Percentiles rank a stretch among this genome's conserved stretches.
These are phyloP conservation scores for Fonsecaea nubica DNA, from an alignment of 2,329 filamentous ascomycete species.

Conservation along the genomic window DNA sequence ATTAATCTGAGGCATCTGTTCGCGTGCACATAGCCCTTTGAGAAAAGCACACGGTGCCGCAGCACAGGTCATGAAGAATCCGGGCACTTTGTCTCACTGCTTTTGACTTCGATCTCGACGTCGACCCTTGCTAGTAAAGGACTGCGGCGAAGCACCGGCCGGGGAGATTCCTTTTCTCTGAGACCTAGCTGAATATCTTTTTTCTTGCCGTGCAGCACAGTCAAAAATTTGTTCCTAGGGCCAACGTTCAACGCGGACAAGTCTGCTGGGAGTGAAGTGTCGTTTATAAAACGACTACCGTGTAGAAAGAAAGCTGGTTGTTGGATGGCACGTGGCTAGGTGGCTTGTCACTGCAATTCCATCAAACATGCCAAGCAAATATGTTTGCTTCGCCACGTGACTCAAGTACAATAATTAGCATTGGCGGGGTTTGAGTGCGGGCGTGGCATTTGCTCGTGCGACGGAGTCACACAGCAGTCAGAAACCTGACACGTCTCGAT, in stretches of 20 bases:
- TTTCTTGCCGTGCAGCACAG: neutral
- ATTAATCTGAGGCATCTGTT: neutral
- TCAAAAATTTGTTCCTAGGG: neutral
- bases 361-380: constrained; percentile 8
- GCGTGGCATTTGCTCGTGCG: constrained; percentile 14
- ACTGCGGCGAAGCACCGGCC: neutral
- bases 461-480: constrained; percentile 11
- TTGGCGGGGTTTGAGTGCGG: constrained; percentile 13
- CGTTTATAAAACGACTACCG: neutral
- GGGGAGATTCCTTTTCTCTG: neutral
- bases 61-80: neutral
- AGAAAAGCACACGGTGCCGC: neutral
- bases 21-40: constrained; percentile 13
- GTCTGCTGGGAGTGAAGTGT: neutral
- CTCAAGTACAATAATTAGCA: neutral
- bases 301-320: neutral
- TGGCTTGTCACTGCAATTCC: neutral
- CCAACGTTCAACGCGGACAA: neutral
- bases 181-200: neutral
- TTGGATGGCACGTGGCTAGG: neutral
- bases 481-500: constrained; percentile 1
- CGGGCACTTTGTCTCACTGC: neutral
- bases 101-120: neutral
- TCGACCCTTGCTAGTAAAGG: neutral
- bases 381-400: neutral